A percentile compares a stretch with the other conserved stretches of the same genome.
phyloP scores from a whole-genome alignment of 2,329 filamentous ascomycete species.

The Trichoderma atroviride region DNA sequence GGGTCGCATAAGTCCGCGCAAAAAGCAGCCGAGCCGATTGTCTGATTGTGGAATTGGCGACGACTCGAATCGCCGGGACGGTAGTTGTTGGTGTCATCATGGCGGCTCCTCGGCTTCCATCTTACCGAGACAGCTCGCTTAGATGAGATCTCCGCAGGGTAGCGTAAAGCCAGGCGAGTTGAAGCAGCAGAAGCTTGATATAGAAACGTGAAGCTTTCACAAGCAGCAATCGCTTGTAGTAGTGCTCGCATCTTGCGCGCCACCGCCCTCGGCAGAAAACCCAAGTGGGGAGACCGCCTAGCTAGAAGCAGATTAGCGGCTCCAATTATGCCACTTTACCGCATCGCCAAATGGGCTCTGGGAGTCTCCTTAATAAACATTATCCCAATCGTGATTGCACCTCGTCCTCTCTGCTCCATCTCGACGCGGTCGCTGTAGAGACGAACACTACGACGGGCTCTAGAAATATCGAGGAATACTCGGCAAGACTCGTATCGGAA shows the following conservation, averaged over 20 bases:
- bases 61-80: slow-evolving; percentile 42
- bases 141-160: background rate
- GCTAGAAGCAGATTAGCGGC: slow-evolving; percentile 42
- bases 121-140: slow-evolving; percentile 32
- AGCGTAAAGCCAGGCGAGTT: slow-evolving; percentile 7
- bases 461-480: background rate
- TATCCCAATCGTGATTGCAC: slow-evolving; percentile 17
- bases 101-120: slow-evolving; percentile 44
- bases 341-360: slow-evolving; percentile 33
- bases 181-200: background rate
- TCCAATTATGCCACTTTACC: slow-evolving; percentile 48
- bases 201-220: background rate
- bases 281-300: slow-evolving; percentile 34
- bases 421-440: slow-evolving; percentile 18
- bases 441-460: background rate
- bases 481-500: background rate
- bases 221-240: background rate
- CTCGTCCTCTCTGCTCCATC: background rate
- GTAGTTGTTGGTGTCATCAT: slow-evolving; percentile 51
- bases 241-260: slow-evolving; percentile 9
- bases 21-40: slow-evolving; percentile 42
- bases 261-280: slow-evolving; percentile 46
- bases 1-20: slow-evolving; percentile 61
- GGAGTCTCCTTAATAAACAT: slow-evolving; percentile 45
- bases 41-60: slow-evolving; percentile 34